Evolutionary conservation across 2,329 filamentous ascomycete genomes (phyloP), one percentile per base, ranked within the genome.

Genomic region (Dryadomyces quercivorus): DNA sequence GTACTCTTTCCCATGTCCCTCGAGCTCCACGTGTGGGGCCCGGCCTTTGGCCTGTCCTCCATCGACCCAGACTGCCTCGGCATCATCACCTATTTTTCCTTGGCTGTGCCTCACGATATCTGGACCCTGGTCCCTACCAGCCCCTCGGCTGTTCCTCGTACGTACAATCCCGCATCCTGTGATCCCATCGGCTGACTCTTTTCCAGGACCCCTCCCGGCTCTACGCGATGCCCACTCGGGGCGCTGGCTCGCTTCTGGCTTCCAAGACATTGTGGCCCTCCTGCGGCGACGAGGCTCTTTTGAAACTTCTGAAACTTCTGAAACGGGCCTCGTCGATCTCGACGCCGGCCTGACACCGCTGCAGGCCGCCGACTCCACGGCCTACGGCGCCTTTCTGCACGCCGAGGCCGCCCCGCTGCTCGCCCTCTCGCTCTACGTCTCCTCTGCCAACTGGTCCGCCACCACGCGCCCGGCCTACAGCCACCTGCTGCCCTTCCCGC

Each of bases 11-110:
- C 51, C 53, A 72, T 69, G 67, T 63, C 81, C 59, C 71, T 89
- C 50, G 81, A 92, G 70, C 80, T 98, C 57, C 86, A 95, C 70
- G 79, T 95, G 64, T 95, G 91, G 85, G 91, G 91, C 51, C 84
- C 89, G 54, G 91, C 88, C 44, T 95, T 95, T 67, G 84, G 83
- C 44, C 80, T 96, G 47, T 85, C 92, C 15, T 97, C 93, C 46
- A 86, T 97, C 63, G 91, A 97, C 64, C 76, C 92, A 48, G 88
- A 95, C 73, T 97, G 91, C 66, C 80, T 95, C 57, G 91, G 91
- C 31, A 77, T 85, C 46, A 82, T 95, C 60, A 82, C 87, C 53
- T 91, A 91, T 66, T 75, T 95, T 55, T 78, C 81, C 57, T 74
- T 81, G 62, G 72, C 88, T 22, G 76, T 79, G 40, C 66, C 69